Percentiles rank a stretch among this genome's conserved stretches.
Evolutionary conservation across 2,329 filamentous ascomycete species (phyloP).

Genomic region (Penicillium sp.): DNA sequence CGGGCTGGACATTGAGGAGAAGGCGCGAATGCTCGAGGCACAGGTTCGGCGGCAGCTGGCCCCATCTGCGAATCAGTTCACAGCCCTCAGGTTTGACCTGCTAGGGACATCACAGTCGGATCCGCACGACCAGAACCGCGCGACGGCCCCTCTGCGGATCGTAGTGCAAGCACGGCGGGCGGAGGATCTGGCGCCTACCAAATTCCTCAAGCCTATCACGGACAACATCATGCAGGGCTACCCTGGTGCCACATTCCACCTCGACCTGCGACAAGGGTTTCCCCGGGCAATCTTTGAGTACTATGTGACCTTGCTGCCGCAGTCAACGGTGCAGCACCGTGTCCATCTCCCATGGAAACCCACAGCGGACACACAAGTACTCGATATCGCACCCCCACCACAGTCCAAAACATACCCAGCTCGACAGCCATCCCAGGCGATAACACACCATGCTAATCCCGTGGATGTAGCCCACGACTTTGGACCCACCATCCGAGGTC

Average conservation of each 20-base stretch:
- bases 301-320: slow-evolving; percentile 33
- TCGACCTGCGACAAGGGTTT: slow-evolving; percentile 39
- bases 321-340: slow-evolving; percentile 28
- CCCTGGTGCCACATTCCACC: slow-evolving; percentile 40
- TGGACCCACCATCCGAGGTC: slow-evolving; percentile 30
- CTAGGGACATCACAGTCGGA: slow-evolving; percentile 36
- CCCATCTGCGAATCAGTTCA: slow-evolving; percentile 36
- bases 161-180: slow-evolving; percentile 51
- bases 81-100: slow-evolving; percentile 37
- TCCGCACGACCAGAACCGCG: slow-evolving; percentile 46
- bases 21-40: slow-evolving; percentile 50
- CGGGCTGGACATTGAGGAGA: slow-evolving; percentile 51
- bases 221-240: slow-evolving; percentile 48
- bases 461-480: slow-evolving; percentile 25
- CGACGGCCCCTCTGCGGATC: slow-evolving; percentile 47
- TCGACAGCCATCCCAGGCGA: slow-evolving; percentile 27
- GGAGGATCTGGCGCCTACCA: slow-evolving; percentile 37
- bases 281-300: slow-evolving; percentile 40
- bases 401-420: slow-evolving; percentile 26
- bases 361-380: slow-evolving; percentile 24
- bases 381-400: slow-evolving; percentile 25
- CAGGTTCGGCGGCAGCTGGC: slow-evolving; percentile 48
- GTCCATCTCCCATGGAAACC: slow-evolving; percentile 33
- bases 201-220: slow-evolving; percentile 42
- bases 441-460: slow-evolving; percentile 10